A percentile compares a stretch with the other conserved stretches of the same genome.
Evolutionary conservation across 2,329 filamentous ascomycete genomes (phyloP).

Genomic region (Remersonia thermophila): DNA sequence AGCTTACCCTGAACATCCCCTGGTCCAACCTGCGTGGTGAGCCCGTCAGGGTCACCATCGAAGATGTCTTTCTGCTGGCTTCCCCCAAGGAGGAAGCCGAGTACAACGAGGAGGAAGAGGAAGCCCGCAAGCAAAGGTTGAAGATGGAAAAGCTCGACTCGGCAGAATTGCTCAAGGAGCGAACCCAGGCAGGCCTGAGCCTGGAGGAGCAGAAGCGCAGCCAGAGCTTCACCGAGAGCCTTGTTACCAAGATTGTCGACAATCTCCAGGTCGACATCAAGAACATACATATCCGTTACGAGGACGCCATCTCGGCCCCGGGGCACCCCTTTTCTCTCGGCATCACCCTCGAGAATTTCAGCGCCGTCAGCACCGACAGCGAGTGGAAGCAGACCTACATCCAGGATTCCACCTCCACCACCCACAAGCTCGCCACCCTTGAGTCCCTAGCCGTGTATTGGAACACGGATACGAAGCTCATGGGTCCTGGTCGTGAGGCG

Average conservation of each 20-base stretch:
- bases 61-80: slow-evolving; percentile 91
- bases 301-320: slow-evolving; percentile 90
- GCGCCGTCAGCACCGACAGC: slow-evolving; percentile 87
- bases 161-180: slow-evolving; percentile 85
- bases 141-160: slow-evolving; percentile 99
- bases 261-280: slow-evolving; percentile 96
- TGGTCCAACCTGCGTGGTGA: slow-evolving; percentile 95
- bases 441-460: slow-evolving; percentile 90
- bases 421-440: slow-evolving; percentile 86
- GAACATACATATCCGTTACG: slow-evolving; percentile 96
- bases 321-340: slow-evolving; percentile 92
- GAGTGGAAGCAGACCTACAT: slow-evolving; percentile 96
- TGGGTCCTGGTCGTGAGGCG: slow-evolving; percentile 70
- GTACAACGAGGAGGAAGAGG: slow-evolving; percentile 88
- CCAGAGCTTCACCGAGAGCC: slow-evolving; percentile 91
- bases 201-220: slow-evolving; percentile 94
- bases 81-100: slow-evolving; percentile 91
- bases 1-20: slow-evolving; percentile 84
- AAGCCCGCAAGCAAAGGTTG: slow-evolving; percentile 70
- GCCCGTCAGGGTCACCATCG: slow-evolving; percentile 86
- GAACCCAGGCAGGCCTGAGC: slow-evolving; percentile 83
- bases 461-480: slow-evolving; percentile 83
- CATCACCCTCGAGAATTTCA: slow-evolving; percentile 88
- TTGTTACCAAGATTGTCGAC: slow-evolving; percentile 94
- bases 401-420: slow-evolving; percentile 68